A percentile compares a stretch with the other conserved stretches of the same genome.
phyloP scores from a whole-genome alignment of 441 rosid species.

The Corymbia citriodora region DNA sequence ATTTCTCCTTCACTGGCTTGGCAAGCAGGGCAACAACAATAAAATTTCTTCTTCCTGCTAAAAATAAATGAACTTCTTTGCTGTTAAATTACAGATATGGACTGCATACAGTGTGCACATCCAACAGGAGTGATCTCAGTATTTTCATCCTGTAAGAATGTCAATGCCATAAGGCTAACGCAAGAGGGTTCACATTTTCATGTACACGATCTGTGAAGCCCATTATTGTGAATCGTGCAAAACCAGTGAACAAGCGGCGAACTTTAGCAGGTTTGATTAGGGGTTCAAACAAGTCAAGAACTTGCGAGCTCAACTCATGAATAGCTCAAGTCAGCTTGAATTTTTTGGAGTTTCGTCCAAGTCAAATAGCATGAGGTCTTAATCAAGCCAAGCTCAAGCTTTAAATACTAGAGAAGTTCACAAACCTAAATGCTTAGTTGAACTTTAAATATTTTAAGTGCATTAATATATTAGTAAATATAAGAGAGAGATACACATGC shows the following conservation, averaged over 20 bases:
- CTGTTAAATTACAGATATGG: too few species aligned
- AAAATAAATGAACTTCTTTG: too few species aligned
- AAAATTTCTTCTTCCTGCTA: too few species aligned
- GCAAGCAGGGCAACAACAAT: too few species aligned
- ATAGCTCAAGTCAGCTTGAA: neutral
- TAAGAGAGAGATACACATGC: too few species aligned
- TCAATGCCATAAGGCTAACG: neutral
- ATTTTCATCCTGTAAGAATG: neutral
- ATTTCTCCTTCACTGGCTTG: neutral
- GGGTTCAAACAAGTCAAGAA: neutral
- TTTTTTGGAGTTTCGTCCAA: neutral
- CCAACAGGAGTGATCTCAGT: neutral
- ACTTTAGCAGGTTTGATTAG: neutral
- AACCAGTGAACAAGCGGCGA: neutral
- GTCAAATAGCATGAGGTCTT: neutral
- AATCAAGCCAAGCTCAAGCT: neutral
- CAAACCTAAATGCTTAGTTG: neutral
- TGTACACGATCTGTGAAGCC: neutral
- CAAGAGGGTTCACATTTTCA: neutral
- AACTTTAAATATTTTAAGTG: neutral
- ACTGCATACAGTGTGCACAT: neutral
- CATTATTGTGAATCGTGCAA: neutral
- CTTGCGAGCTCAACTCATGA: neutral
- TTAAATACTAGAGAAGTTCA: neutral
- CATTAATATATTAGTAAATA: too few species aligned